Percentiles rank a stretch among this genome's conserved stretches.
These are phyloP conservation scores for Mucor piriformis DNA, from an alignment of 371 early-diverging fungal species.

Conservation along the genomic window DNA sequence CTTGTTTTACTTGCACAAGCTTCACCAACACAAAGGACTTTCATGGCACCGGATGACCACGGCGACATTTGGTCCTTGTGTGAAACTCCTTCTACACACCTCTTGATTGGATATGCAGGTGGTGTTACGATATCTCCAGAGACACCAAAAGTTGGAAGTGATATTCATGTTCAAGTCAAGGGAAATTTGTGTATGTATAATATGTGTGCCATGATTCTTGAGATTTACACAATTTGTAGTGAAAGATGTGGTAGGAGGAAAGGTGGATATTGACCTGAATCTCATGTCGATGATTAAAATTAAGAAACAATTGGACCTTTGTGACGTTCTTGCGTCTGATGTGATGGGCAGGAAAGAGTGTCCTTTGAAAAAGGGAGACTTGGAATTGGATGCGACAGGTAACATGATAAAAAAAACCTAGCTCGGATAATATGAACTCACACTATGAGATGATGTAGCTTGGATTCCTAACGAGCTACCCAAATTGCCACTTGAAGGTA, in stretches of 20 bases:
- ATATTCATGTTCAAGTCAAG: slow-evolving; percentile 48
- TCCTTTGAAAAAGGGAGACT: slow-evolving; percentile 41
- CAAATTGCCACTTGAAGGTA: slow-evolving; percentile 44
- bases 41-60: slow-evolving; percentile 37
- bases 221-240: background rate
- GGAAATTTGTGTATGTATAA: slow-evolving; percentile 38
- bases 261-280: slow-evolving; percentile 45
- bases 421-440: too few species aligned
- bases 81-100: slow-evolving; percentile 36
- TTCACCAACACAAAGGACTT: slow-evolving; percentile 12
- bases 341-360: slow-evolving; percentile 41
- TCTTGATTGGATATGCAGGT: slow-evolving; percentile 38
- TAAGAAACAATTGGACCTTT: slow-evolving; percentile 48
- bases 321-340: slow-evolving; percentile 39
- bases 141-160: slow-evolving; percentile 37
- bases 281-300: slow-evolving; percentile 51
- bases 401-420: too few species aligned
- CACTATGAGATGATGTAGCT: slow-evolving; percentile 20
- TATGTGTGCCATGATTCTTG: background rate
- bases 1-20: slow-evolving; percentile 3
- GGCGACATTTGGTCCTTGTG: slow-evolving; percentile 53
- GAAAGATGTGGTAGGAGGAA: slow-evolving; percentile 39
- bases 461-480: slow-evolving; percentile 51
- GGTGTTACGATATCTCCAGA: slow-evolving; percentile 46
- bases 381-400: slow-evolving; percentile 46